Base-by-base conservation (phyloP, 345 rosid species). In the Arabis alpina region DNA sequence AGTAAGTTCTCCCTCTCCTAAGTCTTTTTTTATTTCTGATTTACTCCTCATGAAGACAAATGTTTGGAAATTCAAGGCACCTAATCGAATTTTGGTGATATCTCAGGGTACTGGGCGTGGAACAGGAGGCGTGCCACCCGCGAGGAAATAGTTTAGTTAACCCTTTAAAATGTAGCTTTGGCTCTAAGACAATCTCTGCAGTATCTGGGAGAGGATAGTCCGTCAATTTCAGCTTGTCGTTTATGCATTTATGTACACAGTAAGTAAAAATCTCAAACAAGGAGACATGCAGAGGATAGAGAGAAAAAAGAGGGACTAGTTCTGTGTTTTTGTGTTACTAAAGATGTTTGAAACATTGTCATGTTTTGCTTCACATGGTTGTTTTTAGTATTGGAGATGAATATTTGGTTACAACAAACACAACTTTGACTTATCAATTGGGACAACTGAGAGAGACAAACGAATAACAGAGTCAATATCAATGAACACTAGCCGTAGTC, bases 41-140 rank as follows among this genome's bases (percentile, higher is more conserved):
- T 54, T 59, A 45, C 41, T 11, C 5, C 16, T 53, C 30, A 19
- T 4, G 23, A 59, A 54, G 11, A 43, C 10, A n/a, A 44, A 6
- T 60, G 66, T 28, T 59, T 70, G 57, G 16, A 24, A 36, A 48
- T 48, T n/a, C 6, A 28, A 25, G 4, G 25, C 4, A 24, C n/a
- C 59, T 68, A 40, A 53, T 48, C 23, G 8, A 13, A 3, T 39
- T 9, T 27, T 47, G 45, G 19, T 34, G 41, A 25, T 68, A 41
- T 84, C 84, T 58, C 93, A 87, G 67, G 91, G 87, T n/a, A n/a
- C n/a, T 24, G 96, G 98, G 16, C 90, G 96, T 61, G 95, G 97
- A 62, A 52, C 87, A 11, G 98, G 96, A 4, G 86, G n/a, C 13
- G 88, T 45, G 58, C 92, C 93, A 25, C 88, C 96, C 16, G 87